Conservation (phyloP, 2,329 filamentous ascomycete genomes). For the Cladosporium cucumerinum region DNA sequence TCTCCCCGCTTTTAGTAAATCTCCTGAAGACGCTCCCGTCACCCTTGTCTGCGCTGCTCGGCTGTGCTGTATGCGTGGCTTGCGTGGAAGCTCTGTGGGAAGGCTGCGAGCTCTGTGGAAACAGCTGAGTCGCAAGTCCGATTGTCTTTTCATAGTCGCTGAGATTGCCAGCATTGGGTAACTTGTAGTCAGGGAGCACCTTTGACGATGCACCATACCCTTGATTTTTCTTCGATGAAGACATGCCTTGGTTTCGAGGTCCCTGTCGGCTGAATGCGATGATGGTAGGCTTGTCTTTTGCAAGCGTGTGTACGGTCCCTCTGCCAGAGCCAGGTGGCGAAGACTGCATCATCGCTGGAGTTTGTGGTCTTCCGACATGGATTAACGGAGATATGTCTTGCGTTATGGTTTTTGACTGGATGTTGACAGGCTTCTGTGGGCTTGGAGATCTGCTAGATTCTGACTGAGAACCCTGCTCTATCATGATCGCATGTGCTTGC, state of each 20-base stretch:
- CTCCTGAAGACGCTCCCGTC: constrained; percentile 21
- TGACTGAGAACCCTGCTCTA: neutral
- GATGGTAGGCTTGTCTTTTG: constrained; percentile 24
- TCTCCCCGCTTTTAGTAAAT: constrained; percentile 15
- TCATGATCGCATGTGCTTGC: constrained; percentile 3
- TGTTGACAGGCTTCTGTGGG: neutral
- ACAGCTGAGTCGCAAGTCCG: neutral
- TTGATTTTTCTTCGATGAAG: neutral
- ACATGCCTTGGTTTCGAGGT: constrained; percentile 33
- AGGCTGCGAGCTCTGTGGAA: neutral
- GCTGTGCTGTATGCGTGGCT: neutral
- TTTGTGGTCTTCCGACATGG: neutral
- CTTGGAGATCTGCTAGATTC: neutral
- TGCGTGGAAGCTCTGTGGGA: neutral
- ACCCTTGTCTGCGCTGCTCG: constrained; percentile 18
- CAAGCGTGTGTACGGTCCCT: neutral
- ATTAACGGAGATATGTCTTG: too few species aligned
- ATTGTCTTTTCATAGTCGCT: neutral
- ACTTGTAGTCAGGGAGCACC: neutral
- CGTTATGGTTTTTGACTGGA: neutral
- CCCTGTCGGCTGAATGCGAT: constrained; percentile 29
- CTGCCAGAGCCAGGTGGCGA: neutral
- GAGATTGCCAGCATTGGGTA: neutral
- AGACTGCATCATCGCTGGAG: neutral
- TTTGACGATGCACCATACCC: neutral